Evolutionary conservation across 2,329 filamentous ascomycete species (phyloP).

Genomic region (Diplodia intermedia): DNA sequence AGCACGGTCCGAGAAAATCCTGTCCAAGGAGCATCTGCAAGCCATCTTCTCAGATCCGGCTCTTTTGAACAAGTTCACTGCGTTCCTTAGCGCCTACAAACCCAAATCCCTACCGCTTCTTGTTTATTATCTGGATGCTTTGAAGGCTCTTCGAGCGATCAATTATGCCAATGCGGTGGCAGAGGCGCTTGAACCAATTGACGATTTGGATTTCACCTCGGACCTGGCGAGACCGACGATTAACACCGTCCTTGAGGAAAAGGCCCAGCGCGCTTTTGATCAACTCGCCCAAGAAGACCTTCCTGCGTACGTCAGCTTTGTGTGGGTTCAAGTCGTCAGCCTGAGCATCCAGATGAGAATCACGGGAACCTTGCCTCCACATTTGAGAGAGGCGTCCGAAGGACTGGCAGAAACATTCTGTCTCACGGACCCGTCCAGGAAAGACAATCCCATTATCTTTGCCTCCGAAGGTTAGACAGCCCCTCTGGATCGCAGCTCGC

Average conservation of each 20-base stretch:
- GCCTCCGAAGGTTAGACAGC: slow-evolving; percentile 69
- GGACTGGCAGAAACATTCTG: slow-evolving; percentile 80
- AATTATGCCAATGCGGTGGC: slow-evolving; percentile 74
- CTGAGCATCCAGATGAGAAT: slow-evolving; percentile 71
- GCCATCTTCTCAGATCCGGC: slow-evolving; percentile 70
- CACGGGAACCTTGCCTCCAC: slow-evolving; percentile 68
- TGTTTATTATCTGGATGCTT: slow-evolving; percentile 73
- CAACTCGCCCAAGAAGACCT: slow-evolving; percentile 71
- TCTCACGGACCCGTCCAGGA: slow-evolving; percentile 73
- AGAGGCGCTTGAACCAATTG: slow-evolving; percentile 64
- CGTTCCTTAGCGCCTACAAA: slow-evolving; percentile 67
- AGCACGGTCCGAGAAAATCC: slow-evolving; percentile 68
- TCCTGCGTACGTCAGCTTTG: slow-evolving; percentile 73
- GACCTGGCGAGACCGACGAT: slow-evolving; percentile 59
- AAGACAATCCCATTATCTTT: slow-evolving; percentile 79
- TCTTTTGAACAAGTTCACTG: slow-evolving; percentile 69
- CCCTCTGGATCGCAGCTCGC: not conserved
- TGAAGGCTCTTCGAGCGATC: slow-evolving; percentile 74
- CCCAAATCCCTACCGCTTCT: slow-evolving; percentile 70
- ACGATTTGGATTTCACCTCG: slow-evolving; percentile 63
- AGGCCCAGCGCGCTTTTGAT: slow-evolving; percentile 70
- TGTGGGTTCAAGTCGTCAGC: slow-evolving; percentile 73
- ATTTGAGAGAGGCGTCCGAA: slow-evolving; percentile 73
- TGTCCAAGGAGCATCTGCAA: slow-evolving; percentile 69
- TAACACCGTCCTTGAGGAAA: slow-evolving; percentile 67